Base-by-base conservation (phyloP, 2,329 filamentous ascomycete genomes). In the Nemania sp. region DNA sequence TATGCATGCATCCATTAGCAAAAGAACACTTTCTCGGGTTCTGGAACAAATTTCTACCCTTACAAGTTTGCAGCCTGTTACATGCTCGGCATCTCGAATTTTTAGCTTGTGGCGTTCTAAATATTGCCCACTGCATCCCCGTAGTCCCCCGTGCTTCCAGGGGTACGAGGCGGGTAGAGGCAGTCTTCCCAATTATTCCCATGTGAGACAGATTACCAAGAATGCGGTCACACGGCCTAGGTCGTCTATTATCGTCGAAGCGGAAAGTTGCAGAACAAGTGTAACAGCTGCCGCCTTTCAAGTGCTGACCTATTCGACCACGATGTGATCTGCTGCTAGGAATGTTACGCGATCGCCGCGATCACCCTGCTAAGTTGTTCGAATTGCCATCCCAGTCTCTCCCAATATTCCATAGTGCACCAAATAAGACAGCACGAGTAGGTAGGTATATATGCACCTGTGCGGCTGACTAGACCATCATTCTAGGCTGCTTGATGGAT, bases 181-280 rank as follows among this genome's bases (percentile, higher is more conserved):
- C 74, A 77, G 73, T 29, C 64, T 70, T 65, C 68, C 65, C 59
- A 51, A 55, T 67, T 70, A 57, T 67, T 71, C 54, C 65, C 72
- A 77, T 77, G 76, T 73, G 74, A 77, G 74, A 72, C 68, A 53
- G 45, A 58, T 53, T 53, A 64, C 59, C 59, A 41, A 52, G 13
- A 60, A 62, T 60, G 41, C 52, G 51, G 70, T 72, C 43, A 41
- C 60, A 72, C 70, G 62, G 60, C 70, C 26, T 66, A 60, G 43
- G 49, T 47, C 54, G 43, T 62, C 58, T 22, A 75, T 78, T 78
- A 76, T 78, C 76, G 77, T 77, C 73, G 66, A 72, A 54, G 58
- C 76, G 76, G 76, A 57, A 72, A 67, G 65, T 67, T 72, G 76
- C 77, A 78, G 74, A 43, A 70, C 38, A n/a, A 49, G 76, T 76